Base-by-base conservation (phyloP, 108 stramenopile species). In the Cyclostephanos invisitatus region DNA sequence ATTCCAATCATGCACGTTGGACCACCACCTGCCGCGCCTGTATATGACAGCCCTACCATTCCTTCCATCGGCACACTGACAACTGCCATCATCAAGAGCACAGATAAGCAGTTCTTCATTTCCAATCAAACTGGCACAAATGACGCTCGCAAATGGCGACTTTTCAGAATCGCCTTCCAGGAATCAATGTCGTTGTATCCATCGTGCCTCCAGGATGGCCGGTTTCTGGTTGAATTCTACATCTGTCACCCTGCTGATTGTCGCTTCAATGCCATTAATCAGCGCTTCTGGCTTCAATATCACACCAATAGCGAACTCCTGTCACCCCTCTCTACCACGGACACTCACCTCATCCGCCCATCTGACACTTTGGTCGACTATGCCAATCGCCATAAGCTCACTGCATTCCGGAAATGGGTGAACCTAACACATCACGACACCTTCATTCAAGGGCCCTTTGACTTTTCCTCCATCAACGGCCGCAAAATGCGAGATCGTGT, bases 61-160 rank as follows among this genome's bases (percentile, higher is more conserved):
- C 61, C 50, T 2, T 35, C 35, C 1, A 1, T 58, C 21, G 5
- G 37, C 29, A 40, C 7, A 3, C 38, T 69, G 7, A 36, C 18
- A 1, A 2, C 54, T 6, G 1, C 17, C n/a, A 58, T 72, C 27
- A 54, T 72, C 3, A 1, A 42, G 3, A 72, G 71, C 51, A 2
- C 9, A 3, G 50, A 50, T 9, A 28, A 25, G 3, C 62, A 54
- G 7, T 72, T 72, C 71, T 62, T 72, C 24, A 20, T 72, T 9
- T 18, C 71, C n/a, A n/a, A n/a, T n/a, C n/a, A n/a, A n/a, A n/a
- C n/a, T n/a, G n/a, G n/a, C n/a, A n/a, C n/a, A n/a, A 46, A 29
- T 22, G 22, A 56, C 21, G 22, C 22, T 25, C 55, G 55, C 1
- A 24, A 56, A 22, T 56, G 55, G 55, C 55, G 55, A 5, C 55